A percentile compares a stretch with the other conserved stretches of the same genome.
Conservation (phyloP, 2,329 filamentous ascomycete genomes). For the Beauveria rudraprayagi region DNA sequence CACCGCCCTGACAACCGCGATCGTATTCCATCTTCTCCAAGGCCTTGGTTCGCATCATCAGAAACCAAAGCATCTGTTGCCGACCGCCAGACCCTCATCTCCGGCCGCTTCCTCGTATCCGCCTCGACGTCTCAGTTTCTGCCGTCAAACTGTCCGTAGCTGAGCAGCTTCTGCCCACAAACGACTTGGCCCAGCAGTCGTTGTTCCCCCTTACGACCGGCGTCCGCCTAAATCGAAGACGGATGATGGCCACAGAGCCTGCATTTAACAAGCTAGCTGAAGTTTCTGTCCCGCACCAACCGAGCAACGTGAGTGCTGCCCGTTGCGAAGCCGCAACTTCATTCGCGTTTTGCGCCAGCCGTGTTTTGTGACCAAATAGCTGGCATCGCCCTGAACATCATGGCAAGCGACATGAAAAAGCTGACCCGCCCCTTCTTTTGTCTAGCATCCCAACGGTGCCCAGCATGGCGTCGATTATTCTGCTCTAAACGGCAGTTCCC, state of each 20-base stretch:
- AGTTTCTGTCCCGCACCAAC: constrained; percentile 41
- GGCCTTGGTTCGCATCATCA: constrained; percentile 4
- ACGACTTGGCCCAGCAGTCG: constrained; percentile 22
- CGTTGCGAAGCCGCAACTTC: not conserved
- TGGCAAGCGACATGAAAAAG: not conserved
- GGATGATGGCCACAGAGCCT: constrained; percentile 60
- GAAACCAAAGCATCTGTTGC: not conserved
- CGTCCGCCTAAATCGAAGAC: constrained; percentile 33
- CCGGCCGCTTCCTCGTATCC: not conserved
- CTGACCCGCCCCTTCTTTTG: not conserved
- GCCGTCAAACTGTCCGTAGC: not conserved
- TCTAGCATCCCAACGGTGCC: constrained; percentile 26
- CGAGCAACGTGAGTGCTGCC: constrained; percentile 34
- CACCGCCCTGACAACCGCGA: not conserved
- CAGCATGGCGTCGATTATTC: constrained; percentile 40
- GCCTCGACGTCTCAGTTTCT: not conserved
- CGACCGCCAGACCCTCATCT: not conserved
- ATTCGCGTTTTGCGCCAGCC: constrained; percentile 5
- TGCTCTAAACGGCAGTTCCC: constrained; percentile 40
- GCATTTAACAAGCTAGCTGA: constrained; percentile 44
- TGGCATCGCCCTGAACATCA: not conserved
- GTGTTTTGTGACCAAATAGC: constrained; percentile 4
- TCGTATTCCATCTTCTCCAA: constrained; percentile 7
- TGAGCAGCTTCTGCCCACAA: constrained; percentile 5
- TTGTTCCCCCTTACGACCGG: constrained; percentile 20